A percentile compares a stretch with the other conserved stretches of the same genome.
Conservation (phyloP, 768 basidiomycete species). For the Leccinum disarticulatum region DNA sequence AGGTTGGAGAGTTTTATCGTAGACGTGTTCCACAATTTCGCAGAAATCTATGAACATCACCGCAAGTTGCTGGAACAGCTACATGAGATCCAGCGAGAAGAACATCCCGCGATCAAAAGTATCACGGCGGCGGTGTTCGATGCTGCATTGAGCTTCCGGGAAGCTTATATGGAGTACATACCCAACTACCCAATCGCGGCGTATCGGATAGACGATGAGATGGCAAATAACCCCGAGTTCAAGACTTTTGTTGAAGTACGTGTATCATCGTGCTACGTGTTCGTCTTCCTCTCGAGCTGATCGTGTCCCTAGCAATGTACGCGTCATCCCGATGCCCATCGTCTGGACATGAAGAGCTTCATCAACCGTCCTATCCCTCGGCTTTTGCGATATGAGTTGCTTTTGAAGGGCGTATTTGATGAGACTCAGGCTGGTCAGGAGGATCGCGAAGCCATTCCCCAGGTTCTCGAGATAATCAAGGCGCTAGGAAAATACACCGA, state of each 20-base stretch:
- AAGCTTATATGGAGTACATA: constrained; percentile 90
- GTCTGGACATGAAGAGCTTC: constrained; percentile 90
- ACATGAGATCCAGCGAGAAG: constrained; percentile 84
- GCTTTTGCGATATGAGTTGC: constrained; percentile 81
- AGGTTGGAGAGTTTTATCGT: constrained; percentile 73
- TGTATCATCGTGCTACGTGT: not conserved
- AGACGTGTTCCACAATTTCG: constrained; percentile 89
- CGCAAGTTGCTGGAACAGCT: constrained; percentile 74
- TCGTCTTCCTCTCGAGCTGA: constrained; percentile 3
- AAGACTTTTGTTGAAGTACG: constrained; percentile 78
- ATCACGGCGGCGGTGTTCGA: constrained; percentile 85
- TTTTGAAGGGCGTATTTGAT: constrained; percentile 78
- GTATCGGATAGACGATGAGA: constrained; percentile 85
- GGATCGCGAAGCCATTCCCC: constrained; percentile 80
- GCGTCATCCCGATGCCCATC: constrained; percentile 74
- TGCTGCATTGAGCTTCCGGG: constrained; percentile 89
- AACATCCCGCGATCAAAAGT: constrained; percentile 75
- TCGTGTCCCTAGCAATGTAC: constrained; percentile 38
- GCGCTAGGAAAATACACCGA: constrained; percentile 85
- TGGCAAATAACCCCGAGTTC: constrained; percentile 78
- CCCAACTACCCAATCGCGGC: constrained; percentile 93
- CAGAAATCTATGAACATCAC: constrained; percentile 73
- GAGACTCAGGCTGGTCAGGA: constrained; percentile 72
- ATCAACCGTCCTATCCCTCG: constrained; percentile 91
- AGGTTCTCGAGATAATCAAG: constrained; percentile 85